Percentiles rank a stretch among this genome's conserved stretches.
phyloP scores from a whole-genome alignment of 768 basidiomycete genomes.

The Mrakia hoshinonis region DNA sequence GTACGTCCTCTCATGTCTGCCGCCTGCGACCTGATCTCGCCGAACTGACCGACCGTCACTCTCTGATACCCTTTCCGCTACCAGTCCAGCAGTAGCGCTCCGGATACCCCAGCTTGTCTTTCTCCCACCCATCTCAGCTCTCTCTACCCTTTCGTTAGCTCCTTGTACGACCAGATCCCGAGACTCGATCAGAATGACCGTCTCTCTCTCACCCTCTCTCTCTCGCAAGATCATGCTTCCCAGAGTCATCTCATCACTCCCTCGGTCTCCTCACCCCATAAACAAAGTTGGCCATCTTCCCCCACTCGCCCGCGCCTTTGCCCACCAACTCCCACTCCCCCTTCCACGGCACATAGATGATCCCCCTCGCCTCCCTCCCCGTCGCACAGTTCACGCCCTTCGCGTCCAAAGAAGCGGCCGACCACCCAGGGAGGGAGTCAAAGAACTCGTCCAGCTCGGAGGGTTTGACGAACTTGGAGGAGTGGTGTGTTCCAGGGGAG shows the following conservation, averaged over 20 bases:
- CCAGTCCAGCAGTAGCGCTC: no score
- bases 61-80: no score
- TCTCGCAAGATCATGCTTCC: no score
- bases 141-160: no score
- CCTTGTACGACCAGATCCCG: no score
- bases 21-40: no score
- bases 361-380: constrained; percentile 39
- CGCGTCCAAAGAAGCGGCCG: constrained; percentile 39
- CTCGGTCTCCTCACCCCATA: constrained; percentile 38
- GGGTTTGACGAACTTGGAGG: constrained; percentile 80
- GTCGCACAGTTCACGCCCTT: constrained; percentile 31
- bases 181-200: no score
- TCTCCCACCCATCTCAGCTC: no score
- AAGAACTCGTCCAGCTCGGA: constrained; percentile 78
- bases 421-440: background rate
- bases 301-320: constrained; percentile 31
- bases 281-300: constrained; percentile 41
- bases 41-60: no score
- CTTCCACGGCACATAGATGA: constrained; percentile 40
- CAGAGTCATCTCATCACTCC: background rate
- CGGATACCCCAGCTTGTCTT: no score
- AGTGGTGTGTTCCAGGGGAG: constrained; percentile 78
- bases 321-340: constrained; percentile 40
- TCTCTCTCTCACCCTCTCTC: no score
- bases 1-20: constrained; percentile 40